These are phyloP conservation scores for Metarhizium rileyi DNA, from an alignment of 2,329 filamentous ascomycete genomes.

Conservation along the genomic window DNA sequence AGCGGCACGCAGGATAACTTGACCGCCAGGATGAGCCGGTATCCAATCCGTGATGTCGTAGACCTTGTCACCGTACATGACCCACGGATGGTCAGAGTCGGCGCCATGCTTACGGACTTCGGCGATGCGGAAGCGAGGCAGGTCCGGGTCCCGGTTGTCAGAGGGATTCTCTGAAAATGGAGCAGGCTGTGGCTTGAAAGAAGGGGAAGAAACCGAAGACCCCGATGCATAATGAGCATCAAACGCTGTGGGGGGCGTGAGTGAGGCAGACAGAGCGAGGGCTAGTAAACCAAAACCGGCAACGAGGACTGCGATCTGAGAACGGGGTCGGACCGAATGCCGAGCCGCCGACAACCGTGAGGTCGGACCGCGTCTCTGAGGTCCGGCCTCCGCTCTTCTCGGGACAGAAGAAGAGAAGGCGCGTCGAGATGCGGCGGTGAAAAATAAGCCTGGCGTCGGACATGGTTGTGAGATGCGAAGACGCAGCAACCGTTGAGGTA, in stretches of 20 bases:
- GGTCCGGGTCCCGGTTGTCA: conserved; percentile 27
- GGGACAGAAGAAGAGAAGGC: not conserved
- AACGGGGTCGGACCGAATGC: conserved; percentile 6
- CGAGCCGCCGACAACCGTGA: conserved; percentile 4
- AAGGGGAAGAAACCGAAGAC: not conserved
- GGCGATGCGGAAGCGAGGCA: conserved; percentile 39
- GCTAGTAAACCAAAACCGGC: conserved; percentile 7
- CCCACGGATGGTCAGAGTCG: conserved; percentile 48
- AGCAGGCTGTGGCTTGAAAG: not conserved
- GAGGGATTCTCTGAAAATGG: conserved; percentile 1
- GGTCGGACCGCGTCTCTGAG: not conserved
- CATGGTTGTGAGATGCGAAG: not conserved
- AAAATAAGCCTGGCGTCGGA: not conserved
- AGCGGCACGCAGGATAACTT: conserved; percentile 57
- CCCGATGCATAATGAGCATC: conserved; percentile 7
- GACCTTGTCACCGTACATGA: conserved; percentile 53
- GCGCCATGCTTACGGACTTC: conserved; percentile 44
- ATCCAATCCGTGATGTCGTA: conserved; percentile 66
- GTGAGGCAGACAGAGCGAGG: conserved; percentile 1
- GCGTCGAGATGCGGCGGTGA: not conserved
- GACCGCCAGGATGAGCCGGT: conserved; percentile 53
- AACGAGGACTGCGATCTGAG: conserved; percentile 6
- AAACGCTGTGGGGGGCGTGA: conserved; percentile 3
- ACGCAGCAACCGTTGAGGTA: conserved; percentile 8
- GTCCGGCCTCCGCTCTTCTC: not conserved